A percentile compares a stretch with the other conserved stretches of the same genome.
Evolutionary conservation across 768 basidiomycete genomes (phyloP).

Genomic region (Infundibulicybe gibba): DNA sequence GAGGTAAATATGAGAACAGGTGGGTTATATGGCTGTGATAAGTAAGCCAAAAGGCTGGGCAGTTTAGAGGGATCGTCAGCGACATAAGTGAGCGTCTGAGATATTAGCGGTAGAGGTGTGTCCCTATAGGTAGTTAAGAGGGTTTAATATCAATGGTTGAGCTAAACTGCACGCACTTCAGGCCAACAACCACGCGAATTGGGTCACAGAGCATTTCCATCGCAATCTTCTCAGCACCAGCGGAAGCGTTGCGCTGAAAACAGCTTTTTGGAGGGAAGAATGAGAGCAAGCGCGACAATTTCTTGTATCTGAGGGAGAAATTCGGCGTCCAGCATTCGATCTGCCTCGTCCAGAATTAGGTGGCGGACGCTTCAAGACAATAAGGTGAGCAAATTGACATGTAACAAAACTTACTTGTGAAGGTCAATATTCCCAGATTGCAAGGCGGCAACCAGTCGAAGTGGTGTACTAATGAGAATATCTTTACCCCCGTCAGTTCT

Average conservation of each 20-base stretch:
- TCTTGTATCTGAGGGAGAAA: slow-evolving; percentile 89
- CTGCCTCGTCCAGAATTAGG: slow-evolving; percentile 87
- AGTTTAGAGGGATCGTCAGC: slow-evolving; percentile 94
- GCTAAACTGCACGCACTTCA: slow-evolving; percentile 63
- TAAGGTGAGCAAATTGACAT: not conserved
- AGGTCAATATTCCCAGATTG: slow-evolving; percentile 64
- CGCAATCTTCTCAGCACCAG: slow-evolving; percentile 81
- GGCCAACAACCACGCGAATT: slow-evolving; percentile 91
- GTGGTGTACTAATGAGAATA: slow-evolving; percentile 88
- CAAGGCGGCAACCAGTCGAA: slow-evolving; percentile 81
- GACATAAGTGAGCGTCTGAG: slow-evolving; percentile 87
- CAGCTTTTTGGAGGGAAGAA: slow-evolving; percentile 71
- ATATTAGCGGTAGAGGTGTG: slow-evolving; percentile 87
- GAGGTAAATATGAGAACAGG: slow-evolving; percentile 91
- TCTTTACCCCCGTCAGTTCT: slow-evolving; percentile 42
- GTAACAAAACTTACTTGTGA: slow-evolving; percentile 55
- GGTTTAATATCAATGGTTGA: not conserved
- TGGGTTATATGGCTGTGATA: slow-evolving; percentile 82
- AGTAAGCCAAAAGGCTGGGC: slow-evolving; percentile 77
- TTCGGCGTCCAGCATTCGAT: slow-evolving; percentile 85
- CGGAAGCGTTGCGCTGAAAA: slow-evolving; percentile 96
- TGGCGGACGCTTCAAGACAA: slow-evolving; percentile 65
- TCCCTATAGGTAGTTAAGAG: slow-evolving; percentile 51
- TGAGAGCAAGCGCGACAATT: slow-evolving; percentile 75
- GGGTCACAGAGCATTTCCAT: slow-evolving; percentile 83